phyloP scores from a whole-genome alignment of 2,329 filamentous ascomycete genomes.

The Dothistroma septosporum region DNA sequence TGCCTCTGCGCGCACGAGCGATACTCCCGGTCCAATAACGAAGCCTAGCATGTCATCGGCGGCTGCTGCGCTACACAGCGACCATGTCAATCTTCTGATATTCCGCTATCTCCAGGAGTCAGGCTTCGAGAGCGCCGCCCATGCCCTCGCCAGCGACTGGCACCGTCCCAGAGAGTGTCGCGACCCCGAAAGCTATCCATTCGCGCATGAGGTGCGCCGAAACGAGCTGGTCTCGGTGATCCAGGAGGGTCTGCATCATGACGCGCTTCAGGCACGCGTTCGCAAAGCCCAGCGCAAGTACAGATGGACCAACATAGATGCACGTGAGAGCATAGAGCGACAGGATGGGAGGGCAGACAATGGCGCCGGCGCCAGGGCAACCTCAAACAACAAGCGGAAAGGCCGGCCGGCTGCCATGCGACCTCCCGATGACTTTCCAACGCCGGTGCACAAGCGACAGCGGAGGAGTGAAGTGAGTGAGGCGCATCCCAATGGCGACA shows the following conservation, averaged over 20 bases:
- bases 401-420: conserved; percentile 17
- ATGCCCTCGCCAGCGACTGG: conserved; percentile 60
- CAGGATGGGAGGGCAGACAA: conserved; percentile 16
- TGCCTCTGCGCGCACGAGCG: not conserved
- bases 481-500: conserved; percentile 40
- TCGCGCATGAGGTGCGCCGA: conserved; percentile 56
- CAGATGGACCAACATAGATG: conserved; percentile 25
- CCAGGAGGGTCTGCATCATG: conserved; percentile 57
- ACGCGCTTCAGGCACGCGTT: conserved; percentile 34
- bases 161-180: conserved; percentile 40
- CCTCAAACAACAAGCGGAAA: conserved; percentile 17
- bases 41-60: conserved; percentile 20
- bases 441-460: conserved; percentile 32
- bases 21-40: conserved; percentile 2
- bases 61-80: conserved; percentile 44
- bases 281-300: conserved; percentile 26
- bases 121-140: conserved; percentile 40
- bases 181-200: conserved; percentile 58
- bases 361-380: conserved; percentile 13
- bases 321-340: conserved; percentile 22
- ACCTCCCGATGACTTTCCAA: conserved; percentile 31
- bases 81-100: conserved; percentile 67
- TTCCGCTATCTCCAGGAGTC: conserved; percentile 54
- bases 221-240: conserved; percentile 59
- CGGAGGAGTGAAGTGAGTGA: conserved; percentile 32